These are phyloP conservation scores for Lachnellula willkommii DNA, from an alignment of 2,329 filamentous ascomycete species.

Conservation along the genomic window DNA sequence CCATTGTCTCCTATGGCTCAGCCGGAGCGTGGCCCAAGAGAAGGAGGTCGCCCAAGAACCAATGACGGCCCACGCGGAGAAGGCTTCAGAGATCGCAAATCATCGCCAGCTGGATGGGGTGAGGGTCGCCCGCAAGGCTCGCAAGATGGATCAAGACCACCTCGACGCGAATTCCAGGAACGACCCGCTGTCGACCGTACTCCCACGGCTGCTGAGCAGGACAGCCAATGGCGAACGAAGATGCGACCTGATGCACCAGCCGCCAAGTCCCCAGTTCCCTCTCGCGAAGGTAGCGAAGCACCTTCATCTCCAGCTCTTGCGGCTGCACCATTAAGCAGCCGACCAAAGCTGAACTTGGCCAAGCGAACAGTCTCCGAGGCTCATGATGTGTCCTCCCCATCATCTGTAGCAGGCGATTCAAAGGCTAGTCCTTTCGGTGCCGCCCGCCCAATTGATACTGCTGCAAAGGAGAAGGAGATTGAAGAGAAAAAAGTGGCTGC, in stretches of 20 bases:
- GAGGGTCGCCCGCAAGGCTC: slow-evolving; percentile 52
- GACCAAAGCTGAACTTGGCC: slow-evolving; percentile 79
- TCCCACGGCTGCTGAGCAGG: slow-evolving; percentile 83
- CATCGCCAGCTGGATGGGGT: slow-evolving; percentile 72
- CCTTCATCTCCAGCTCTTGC: slow-evolving; percentile 63
- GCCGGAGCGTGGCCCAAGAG: slow-evolving; percentile 49
- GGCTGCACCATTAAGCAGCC: slow-evolving; percentile 52
- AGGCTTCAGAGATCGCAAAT: slow-evolving; percentile 55
- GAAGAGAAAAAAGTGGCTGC: slow-evolving; percentile 78
- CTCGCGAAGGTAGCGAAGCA: slow-evolving; percentile 69
- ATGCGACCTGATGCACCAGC: slow-evolving; percentile 72
- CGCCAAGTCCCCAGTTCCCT: slow-evolving; percentile 57
- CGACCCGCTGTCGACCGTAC: slow-evolving; percentile 61
- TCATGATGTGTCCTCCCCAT: slow-evolving; percentile 45
- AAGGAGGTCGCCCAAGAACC: slow-evolving; percentile 52
- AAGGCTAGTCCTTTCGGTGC: slow-evolving; percentile 94
- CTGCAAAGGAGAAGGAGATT: slow-evolving; percentile 79
- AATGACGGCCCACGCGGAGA: slow-evolving; percentile 56
- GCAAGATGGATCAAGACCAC: slow-evolving; percentile 73
- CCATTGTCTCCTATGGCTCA: slow-evolving; percentile 70
- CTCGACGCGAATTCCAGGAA: slow-evolving; percentile 70
- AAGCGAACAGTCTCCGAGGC: slow-evolving; percentile 87
- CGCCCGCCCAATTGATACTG: slow-evolving; percentile 89
- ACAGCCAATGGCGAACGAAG: slow-evolving; percentile 85
- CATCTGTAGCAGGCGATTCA: slow-evolving; percentile 53